Conservation (phyloP, 1,284 basidiomycete species). For the Phenoliferia sp. region DNA sequence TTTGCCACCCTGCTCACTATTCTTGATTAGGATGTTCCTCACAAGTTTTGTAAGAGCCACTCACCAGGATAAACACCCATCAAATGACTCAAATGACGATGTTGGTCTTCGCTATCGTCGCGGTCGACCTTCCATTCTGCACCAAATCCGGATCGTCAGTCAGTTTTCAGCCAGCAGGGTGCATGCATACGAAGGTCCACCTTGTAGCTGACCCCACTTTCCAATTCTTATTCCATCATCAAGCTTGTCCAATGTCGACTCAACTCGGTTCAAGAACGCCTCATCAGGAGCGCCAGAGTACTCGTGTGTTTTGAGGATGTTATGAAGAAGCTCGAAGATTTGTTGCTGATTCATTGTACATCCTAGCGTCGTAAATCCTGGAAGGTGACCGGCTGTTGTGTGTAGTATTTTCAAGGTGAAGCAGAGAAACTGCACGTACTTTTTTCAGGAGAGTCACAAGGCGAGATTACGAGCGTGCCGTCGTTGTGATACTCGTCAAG, state of each 20-base stretch:
- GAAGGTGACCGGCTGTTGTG: not conserved
- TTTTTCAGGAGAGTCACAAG: not conserved
- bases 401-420: not conserved
- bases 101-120: not conserved
- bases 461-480: not conserved
- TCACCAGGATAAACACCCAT: not conserved
- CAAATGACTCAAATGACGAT: not conserved
- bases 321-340: not conserved
- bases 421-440: not conserved
- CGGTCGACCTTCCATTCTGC: not conserved
- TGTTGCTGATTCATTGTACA: not conserved
- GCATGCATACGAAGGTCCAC: too few species aligned
- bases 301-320: not conserved
- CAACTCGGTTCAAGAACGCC: not conserved
- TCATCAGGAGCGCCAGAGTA: not conserved
- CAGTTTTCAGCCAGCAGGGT: too few species aligned
- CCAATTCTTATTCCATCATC: not conserved
- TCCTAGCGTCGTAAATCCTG: not conserved
- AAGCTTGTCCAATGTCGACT: not conserved
- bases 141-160: too few species aligned
- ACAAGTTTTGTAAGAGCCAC: not conserved
- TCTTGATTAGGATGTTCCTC: not conserved
- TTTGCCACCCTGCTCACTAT: not conserved
- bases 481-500: not conserved
- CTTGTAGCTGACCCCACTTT: not conserved